These are phyloP conservation scores for Neopestalotiopsis sp. DNA, from an alignment of 2,329 filamentous ascomycete genomes.

Conservation along the genomic window DNA sequence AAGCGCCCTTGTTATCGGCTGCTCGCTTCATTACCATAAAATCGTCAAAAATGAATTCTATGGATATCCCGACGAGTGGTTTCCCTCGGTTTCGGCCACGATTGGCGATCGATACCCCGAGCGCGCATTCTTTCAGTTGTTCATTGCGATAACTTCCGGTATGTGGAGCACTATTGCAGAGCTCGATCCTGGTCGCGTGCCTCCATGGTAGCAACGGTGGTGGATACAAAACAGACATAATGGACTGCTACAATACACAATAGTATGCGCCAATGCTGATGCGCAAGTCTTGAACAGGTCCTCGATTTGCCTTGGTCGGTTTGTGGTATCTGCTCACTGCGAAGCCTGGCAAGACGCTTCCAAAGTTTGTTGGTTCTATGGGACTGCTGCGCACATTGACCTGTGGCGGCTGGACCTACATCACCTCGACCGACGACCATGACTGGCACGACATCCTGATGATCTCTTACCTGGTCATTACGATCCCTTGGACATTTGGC, in stretches of 20 bases:
- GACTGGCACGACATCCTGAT: constrained; percentile 99
- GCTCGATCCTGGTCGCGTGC: background rate
- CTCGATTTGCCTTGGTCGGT: constrained; percentile 87
- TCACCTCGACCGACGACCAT: constrained; percentile 97
- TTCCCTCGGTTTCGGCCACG: constrained; percentile 92
- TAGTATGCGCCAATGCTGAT: constrained; percentile 17
- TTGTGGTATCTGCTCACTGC: constrained; percentile 92
- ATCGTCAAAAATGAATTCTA: constrained; percentile 98
- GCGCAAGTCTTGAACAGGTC: constrained; percentile 58
- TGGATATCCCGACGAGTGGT: constrained; percentile 94
- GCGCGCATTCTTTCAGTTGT: constrained; percentile 94
- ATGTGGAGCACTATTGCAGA: constrained; percentile 33
- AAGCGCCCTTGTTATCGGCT: constrained; percentile 82
- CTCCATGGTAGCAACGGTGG: background rate
- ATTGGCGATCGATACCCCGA: constrained; percentile 98
- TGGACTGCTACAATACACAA: background rate
- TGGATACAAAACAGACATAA: background rate
- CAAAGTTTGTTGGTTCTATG: constrained; percentile 79
- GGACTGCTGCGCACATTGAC: constrained; percentile 89
- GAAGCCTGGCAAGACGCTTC: constrained; percentile 74
- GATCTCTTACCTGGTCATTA: constrained; percentile 96
- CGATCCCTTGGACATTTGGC: constrained; percentile 92
- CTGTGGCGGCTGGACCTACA: constrained; percentile 97
- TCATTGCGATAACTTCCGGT: constrained; percentile 95
- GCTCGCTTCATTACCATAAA: constrained; percentile 88